Conservation (phyloP, 768 basidiomycete genomes). For the Trametes elegans region DNA sequence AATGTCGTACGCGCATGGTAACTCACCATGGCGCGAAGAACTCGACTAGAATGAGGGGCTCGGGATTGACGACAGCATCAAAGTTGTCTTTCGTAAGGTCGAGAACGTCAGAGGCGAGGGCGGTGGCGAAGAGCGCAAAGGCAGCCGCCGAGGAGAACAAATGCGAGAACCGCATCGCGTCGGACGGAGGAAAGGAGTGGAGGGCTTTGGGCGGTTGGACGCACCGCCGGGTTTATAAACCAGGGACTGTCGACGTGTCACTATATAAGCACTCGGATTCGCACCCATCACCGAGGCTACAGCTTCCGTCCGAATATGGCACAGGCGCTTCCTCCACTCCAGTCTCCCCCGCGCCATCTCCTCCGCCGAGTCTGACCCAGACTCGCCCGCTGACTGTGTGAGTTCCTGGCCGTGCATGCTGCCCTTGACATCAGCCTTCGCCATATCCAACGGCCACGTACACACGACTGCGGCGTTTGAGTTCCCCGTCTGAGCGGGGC, state of each 20-base stretch:
- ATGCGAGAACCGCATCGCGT: slow-evolving; percentile 62
- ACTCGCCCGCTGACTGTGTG: no score
- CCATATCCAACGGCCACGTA: not conserved
- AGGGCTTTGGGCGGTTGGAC: slow-evolving; percentile 9
- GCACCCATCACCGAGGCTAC: slow-evolving; percentile 6
- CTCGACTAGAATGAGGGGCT: slow-evolving; percentile 84
- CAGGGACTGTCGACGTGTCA: slow-evolving; percentile 45
- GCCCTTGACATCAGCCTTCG: not conserved
- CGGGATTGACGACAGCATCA: slow-evolving; percentile 58
- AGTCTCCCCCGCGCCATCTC: no score
- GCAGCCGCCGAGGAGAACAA: slow-evolving; percentile 49
- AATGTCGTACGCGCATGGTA: not conserved
- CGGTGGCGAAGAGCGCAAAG: slow-evolving; percentile 52
- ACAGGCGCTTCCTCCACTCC: no score
- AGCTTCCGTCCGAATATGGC: not conserved
- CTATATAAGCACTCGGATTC: slow-evolving; percentile 19
- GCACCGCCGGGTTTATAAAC: slow-evolving; percentile 24
- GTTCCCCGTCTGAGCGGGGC: not conserved
- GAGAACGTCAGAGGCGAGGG: slow-evolving; percentile 75
- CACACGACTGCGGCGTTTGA: not conserved
- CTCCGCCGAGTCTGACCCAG: no score
- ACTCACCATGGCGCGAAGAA: slow-evolving; percentile 88
- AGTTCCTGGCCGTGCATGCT: not conserved
- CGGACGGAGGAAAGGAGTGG: slow-evolving; percentile 16
- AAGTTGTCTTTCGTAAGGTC: slow-evolving; percentile 71